Evolutionary conservation across 495 filamentous ascomycete species (phyloP), one percentile per base, ranked within the genome.

Genomic region (Platismatia glauca): DNA sequence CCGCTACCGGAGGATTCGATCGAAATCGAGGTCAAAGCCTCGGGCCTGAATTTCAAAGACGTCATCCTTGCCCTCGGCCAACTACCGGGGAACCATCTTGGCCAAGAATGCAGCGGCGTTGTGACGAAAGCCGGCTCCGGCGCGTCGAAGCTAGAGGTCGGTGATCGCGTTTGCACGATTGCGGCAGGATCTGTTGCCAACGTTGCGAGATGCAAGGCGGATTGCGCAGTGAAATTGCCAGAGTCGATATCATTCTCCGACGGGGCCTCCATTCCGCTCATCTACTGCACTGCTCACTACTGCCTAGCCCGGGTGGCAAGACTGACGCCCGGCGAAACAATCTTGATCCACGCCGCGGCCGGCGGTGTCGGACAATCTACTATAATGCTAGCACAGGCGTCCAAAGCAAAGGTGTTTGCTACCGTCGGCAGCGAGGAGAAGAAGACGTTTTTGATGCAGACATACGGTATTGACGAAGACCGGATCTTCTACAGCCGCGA

Each of bases 341-440:
- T 85, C 1, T 67, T 85, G 8, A 84, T 85, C 58, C 81, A 84
- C 33, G 72, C 75, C 0, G 80, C 76, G 9, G 70, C 79, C 12
- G 73, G 76, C 0, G 77, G 76, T 46, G 69, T 79, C 12, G 81
- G 81, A 0, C 74, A 83, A 46, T 73, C 78, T 0, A 75, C 75
- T 0, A 75, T 84, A 41, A 82, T 64, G 60, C 74, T 0, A 73
- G 4, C n/a, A 63, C 76, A 79, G 48, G 61, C 79, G 1, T 75
- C 77, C 4, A 70, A 73, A 34, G 71, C 72, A 9, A 63, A 64
- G 4, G 69, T 84, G 8, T 83, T 72, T 62, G 73, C 69, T 0
- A 84, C 80, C 0, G 82, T 80, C 0, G 71, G 75, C 0, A 77
- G 71, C 0, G 48, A 63, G 0, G 74, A 78, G n/a, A 80, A 82